Conservation (phyloP, 1,139 yeast species). For the Candida tetrigidarum region DNA sequence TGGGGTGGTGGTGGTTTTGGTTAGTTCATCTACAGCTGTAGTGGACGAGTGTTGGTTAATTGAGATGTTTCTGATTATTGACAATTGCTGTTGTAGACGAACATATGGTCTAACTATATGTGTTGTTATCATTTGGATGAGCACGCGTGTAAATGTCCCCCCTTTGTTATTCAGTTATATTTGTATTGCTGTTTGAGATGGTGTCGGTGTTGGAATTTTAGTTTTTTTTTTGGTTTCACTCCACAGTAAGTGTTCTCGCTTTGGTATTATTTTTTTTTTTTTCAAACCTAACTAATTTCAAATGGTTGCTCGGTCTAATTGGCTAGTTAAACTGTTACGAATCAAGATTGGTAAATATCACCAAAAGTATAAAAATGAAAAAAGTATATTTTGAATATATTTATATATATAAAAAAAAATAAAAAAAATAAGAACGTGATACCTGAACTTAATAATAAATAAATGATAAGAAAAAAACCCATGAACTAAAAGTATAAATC, state of each 20-base stretch:
- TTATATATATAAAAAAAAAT: background rate
- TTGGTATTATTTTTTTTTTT: background rate
- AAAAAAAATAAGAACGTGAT: background rate
- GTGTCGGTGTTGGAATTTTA: too few relatives aligned
- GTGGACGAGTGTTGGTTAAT: constrained; percentile 1
- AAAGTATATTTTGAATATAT: background rate
- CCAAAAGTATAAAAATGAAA: background rate
- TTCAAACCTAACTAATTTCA: too few relatives aligned
- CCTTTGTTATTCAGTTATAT: too few relatives aligned
- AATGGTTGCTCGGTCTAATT: background rate
- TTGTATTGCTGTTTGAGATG: too few relatives aligned
- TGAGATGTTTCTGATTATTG: background rate
- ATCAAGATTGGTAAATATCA: background rate
- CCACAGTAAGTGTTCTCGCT: background rate
- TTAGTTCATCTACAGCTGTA: background rate
- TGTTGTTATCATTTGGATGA: background rate
- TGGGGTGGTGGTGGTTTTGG: constrained; percentile 21
- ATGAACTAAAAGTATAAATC: background rate
- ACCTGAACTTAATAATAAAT: constrained; percentile 5
- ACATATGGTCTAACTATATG: background rate
- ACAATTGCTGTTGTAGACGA: constrained; percentile 5
- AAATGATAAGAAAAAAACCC: constrained; percentile 1
- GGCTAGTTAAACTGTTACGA: background rate
- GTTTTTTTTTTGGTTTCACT: background rate
- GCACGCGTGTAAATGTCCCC: too few relatives aligned